Base-by-base conservation (phyloP, 345 rosid species). In the Gossypium thurberi region DNA sequence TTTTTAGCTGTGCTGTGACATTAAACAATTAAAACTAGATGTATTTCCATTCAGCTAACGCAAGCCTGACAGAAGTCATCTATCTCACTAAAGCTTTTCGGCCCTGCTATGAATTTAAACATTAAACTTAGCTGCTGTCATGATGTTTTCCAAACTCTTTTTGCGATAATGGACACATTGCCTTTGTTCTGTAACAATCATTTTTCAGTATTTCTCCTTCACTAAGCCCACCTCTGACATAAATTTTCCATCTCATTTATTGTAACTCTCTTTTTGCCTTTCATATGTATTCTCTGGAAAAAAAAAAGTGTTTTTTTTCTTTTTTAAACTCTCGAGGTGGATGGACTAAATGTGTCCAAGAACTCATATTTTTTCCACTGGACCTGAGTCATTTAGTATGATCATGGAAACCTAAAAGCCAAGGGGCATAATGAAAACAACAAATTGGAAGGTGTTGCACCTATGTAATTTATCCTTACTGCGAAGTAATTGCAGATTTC, bases 341-440 rank as follows among this genome's bases (percentile, higher is more conserved):
- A 20, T 5, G 28, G 46, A 21, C 57, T 23, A 11, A 48, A 50
- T 25, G 48, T 26, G 40, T 28, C 37, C n/a, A 3, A 37, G 73
- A 18, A 33, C 48, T 52, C n/a, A n/a, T 69, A 33, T n/a, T 53
- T 28, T 69, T 17, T 69, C 10, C 20, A 9, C 42, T 6, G 12
- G 73, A 69, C 26, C 57, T 26, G 70, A 68, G 43, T 25, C 47
- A n/a, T 52, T 26, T 52, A n/a, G 59, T 28, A 12, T 69, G 63
- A 37, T 70, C 7, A 12, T 8, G 20, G 20, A 18, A 70, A 20
- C 51, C 63, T 70, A 37, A 70, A 12, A 55, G 28, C 48, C 3
- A 53, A 70, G 50, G 28, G 73, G 20, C 59, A 26, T 53, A 37
- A 40, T n/a, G 1, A 50, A 25, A 23, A 28, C 59, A 50, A 53